phyloP scores from a whole-genome alignment of 2,329 filamentous ascomycete genomes.

The Calcarisporium arbuscula region DNA sequence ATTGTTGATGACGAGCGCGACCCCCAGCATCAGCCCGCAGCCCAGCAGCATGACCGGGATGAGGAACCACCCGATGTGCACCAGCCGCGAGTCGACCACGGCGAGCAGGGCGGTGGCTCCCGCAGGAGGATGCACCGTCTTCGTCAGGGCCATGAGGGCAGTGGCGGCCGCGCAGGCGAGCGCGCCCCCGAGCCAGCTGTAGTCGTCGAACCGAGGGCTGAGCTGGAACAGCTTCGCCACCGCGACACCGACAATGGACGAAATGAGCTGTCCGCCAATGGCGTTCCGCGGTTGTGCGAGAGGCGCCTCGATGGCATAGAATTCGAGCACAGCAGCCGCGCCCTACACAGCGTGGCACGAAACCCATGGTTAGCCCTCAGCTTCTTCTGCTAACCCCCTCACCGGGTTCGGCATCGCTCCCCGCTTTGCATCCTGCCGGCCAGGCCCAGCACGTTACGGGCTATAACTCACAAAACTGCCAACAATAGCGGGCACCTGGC shows the following conservation, averaged over 20 bases:
- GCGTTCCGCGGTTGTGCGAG: slow-evolving; percentile 68
- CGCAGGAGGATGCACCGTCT: slow-evolving; percentile 67
- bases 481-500: slow-evolving; percentile 54
- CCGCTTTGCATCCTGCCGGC: no score
- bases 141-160: slow-evolving; percentile 61
- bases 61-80: slow-evolving; percentile 60
- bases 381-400: neutral
- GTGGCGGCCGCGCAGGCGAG: slow-evolving; percentile 59
- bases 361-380: neutral
- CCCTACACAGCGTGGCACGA: slow-evolving; percentile 51
- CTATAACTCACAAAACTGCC: slow-evolving; percentile 58
- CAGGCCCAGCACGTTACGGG: no score
- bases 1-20: slow-evolving; percentile 63
- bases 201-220: slow-evolving; percentile 35
- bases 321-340: slow-evolving; percentile 69
- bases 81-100: slow-evolving; percentile 49
- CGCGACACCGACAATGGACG: slow-evolving; percentile 52
- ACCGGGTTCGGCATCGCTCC: no score
- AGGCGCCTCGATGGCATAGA: slow-evolving; percentile 64
- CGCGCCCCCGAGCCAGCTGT: slow-evolving; percentile 60
- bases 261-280: slow-evolving; percentile 59
- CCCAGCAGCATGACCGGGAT: slow-evolving; percentile 58
- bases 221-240: slow-evolving; percentile 61
- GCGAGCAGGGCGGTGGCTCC: slow-evolving; percentile 68
- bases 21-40: slow-evolving; percentile 52